Base-by-base conservation (phyloP, 495 filamentous ascomycete species). In the Thozetella sp. region DNA sequence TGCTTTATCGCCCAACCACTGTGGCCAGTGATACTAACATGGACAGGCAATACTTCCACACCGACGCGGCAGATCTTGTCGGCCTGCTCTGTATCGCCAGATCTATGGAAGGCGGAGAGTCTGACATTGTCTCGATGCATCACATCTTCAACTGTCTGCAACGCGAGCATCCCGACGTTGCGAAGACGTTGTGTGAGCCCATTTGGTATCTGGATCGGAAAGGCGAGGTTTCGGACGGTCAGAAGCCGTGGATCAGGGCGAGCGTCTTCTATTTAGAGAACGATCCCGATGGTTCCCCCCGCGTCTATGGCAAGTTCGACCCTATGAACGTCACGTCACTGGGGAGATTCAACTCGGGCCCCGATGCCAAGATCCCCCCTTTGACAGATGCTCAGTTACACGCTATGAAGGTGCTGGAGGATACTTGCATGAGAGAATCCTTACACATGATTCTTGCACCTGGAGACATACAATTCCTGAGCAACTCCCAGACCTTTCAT, bases 141-240 rank as follows among this genome's bases (percentile, higher is more conserved):
- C 75, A 89, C 57, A 88, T 97, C 58, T 97, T 88, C 82, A 96
- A 96, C 72, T 80, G 79, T 15, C 80, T 97, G 6, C 88, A 91
- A 68, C 66, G 62, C 10, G 87, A 93, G 69, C 85, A 89, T 2
- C 93, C 92, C 0, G 92, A 95, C 63, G 88, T 96, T 6, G 84
- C 90, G 0, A 83, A 88, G 72, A 84, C 85, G 27, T 77, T 97
- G 53, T 87, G 88, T 1, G 73, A 86, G 58, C 91, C 92, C 0
- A 86, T 90, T 64, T 97, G 93, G 93, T 96, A 95, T 75, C 95
- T 97, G 67, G 93, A 97, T 71, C 90, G 93, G 59, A 97, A 97
- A 74, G 93, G 93, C 46, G 93, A 96, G 76, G 86, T 83, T 1
- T 87, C 82, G 34, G 77, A 80, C 34, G 92, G 90, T 24, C 78